These are phyloP conservation scores for Populus deltoides DNA, from an alignment of 345 rosid genomes.

Conservation along the genomic window DNA sequence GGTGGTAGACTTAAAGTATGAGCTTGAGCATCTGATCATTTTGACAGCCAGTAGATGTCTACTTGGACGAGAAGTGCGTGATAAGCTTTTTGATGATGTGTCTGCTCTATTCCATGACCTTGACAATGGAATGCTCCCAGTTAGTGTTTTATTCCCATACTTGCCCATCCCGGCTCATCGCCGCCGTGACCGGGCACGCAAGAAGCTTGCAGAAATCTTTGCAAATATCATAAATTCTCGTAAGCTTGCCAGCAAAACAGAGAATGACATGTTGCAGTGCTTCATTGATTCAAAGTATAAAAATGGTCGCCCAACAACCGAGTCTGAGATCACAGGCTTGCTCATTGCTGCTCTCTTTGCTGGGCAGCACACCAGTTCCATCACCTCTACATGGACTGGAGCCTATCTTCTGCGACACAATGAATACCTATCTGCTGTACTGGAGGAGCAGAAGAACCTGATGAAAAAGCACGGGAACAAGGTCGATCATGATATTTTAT, in stretches of 20 bases:
- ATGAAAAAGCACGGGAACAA: conserved; percentile 73
- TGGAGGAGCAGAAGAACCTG: conserved; percentile 74
- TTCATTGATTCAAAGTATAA: conserved; percentile 95
- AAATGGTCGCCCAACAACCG: conserved; percentile 85
- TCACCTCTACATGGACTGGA: conserved; percentile 97
- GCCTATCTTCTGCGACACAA: conserved; percentile 73
- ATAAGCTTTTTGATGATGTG: conserved; percentile 90
- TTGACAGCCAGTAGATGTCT: conserved; percentile 99
- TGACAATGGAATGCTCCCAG: conserved; percentile 95
- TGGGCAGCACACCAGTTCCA: conserved; percentile 99
- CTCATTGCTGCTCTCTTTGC: conserved; percentile 98
- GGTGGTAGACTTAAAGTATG: conserved; percentile 83
- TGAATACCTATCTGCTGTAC: conserved; percentile 54
- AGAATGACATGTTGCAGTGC: conserved; percentile 93
- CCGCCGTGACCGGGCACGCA: conserved; percentile 83
- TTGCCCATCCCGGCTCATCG: conserved; percentile 93
- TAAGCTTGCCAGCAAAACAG: conserved; percentile 59
- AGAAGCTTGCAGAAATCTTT: conserved; percentile 77
- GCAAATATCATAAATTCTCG: conserved; percentile 74
- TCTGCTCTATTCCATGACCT: conserved; percentile 93
- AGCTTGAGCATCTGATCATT: conserved; percentile 90
- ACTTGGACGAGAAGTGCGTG: conserved; percentile 87
- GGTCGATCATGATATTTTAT: conserved; percentile 80
- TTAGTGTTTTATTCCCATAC: conserved; percentile 90
- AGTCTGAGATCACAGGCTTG: conserved; percentile 82